Evolutionary conservation across 306 rosid species (phyloP), one percentile per base, ranked within the genome.

Genomic region (Ormosia emarginata): DNA sequence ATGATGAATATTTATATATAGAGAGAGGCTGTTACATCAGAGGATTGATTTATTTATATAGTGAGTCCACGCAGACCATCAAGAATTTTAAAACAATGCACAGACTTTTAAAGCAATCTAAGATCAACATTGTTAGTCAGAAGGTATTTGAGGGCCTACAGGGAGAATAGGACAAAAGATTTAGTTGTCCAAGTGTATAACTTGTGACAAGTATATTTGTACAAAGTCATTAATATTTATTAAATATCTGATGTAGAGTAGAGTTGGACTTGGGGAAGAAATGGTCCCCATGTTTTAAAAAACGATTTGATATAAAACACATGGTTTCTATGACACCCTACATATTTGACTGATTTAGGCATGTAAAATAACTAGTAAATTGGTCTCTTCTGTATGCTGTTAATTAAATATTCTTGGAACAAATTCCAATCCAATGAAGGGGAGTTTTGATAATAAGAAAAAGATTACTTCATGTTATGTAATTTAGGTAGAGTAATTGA

Each of bases 171-270:
- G 75, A 74, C 81, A 53, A 74, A 12, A 46, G 74, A 69, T 58
- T 74, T 52, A 67, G 78, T 44, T 73, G 75, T 43, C 34, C 74
- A 69, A 41, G 53, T 65, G 59, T 73, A 9, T 69, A 68, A 66
- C 58, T 63, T 86, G 47, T 74, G 73, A 44, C 79, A 8, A 74
- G 76, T 15, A 56, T 63, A 74, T 86, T 74, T 79, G 80, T 72
- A 82, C 61, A 44, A 53, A 43, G 40, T 44, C 46, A 34, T 37
- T 79, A 68, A 49, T 52, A 79, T 55, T 67, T 53, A 57, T 56
- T 72, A 47, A 40, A 30, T 33, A 30, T 46, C 63, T 68, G 40
- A 64, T 59, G 58, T 32, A 8, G 14, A 57, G 39, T 32, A 53
- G 39, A 49, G 55, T 39, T 47, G 13, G 67, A 34, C 55, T 34